Evolutionary conservation across 1,284 basidiomycete species (phyloP).

Genomic region (Trichosporon faecale): DNA sequence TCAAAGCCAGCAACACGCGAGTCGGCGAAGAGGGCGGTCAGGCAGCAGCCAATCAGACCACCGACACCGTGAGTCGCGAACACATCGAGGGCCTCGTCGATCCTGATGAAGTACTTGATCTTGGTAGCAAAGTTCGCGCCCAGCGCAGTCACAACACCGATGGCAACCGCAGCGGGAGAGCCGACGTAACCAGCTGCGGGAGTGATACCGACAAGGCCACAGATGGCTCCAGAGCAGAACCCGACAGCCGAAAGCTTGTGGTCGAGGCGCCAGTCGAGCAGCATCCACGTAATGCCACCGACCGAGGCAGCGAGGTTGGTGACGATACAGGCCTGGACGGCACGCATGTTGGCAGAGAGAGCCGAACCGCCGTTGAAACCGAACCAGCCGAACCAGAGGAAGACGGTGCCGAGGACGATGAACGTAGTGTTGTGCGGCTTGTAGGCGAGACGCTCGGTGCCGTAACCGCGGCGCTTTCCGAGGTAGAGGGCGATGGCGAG

Average conservation of each 20-base stretch:
- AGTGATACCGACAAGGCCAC: slow-evolving; percentile 79
- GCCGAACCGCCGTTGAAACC: slow-evolving; percentile 78
- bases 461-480: slow-evolving; percentile 83
- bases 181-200: slow-evolving; percentile 88
- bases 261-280: slow-evolving; percentile 88
- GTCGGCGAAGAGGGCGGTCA: slow-evolving; percentile 84
- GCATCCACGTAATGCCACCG: slow-evolving; percentile 92
- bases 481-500: slow-evolving; percentile 90
- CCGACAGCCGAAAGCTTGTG: slow-evolving; percentile 90
- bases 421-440: slow-evolving; percentile 78
- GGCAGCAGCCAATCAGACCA: slow-evolving; percentile 67
- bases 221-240: slow-evolving; percentile 92
- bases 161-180: slow-evolving; percentile 72
- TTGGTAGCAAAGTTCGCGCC: slow-evolving; percentile 92
- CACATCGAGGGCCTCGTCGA: slow-evolving; percentile 69
- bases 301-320: slow-evolving; percentile 85
- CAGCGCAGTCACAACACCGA: slow-evolving; percentile 79
- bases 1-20: slow-evolving; percentile 78
- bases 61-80: slow-evolving; percentile 88
- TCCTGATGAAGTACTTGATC: slow-evolving; percentile 64
- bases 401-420: slow-evolving; percentile 84
- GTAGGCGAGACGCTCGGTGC: slow-evolving; percentile 84
- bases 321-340: slow-evolving; percentile 83
- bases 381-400: slow-evolving; percentile 99
- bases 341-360: slow-evolving; percentile 75